Evolutionary conservation across 306 rosid species (phyloP), one percentile per base, ranked within the genome.

Genomic region (Malus sieversii): DNA sequence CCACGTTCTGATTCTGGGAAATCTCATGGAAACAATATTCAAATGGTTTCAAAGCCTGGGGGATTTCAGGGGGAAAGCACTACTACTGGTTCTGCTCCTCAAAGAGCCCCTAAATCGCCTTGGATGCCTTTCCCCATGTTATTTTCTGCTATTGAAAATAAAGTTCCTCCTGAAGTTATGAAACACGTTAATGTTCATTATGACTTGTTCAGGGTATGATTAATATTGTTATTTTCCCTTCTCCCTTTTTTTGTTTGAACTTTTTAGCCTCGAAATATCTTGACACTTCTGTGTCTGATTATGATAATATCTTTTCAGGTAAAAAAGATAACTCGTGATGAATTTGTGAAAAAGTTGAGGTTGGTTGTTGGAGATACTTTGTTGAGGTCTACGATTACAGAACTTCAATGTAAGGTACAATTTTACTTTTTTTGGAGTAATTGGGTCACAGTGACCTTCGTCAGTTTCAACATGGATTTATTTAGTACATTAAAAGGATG

Each of bases 101-200:
- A 61, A 72, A 90, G 72, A 82, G 52, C 75, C 75, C 98, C 96
- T 8, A 85, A 73, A 75, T 93, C 97, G 29, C 94, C 98, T 16
- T 91, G 93, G 92, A 84, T 93, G 88, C 94, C 97, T 78, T 85
- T 93, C 75, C 84, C 94, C 33, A 74, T 81, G 88, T 82, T 93
- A 75, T 86, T 94, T 84, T 83, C 80, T 74, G 95, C 97, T 55
- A 87, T 94, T 72, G 81, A 78, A 64, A 71, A 65, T 29, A 76
- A 65, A 80, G 89, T 92, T 82, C 67, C 88, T 84, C 67, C 89
- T 44, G 53, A 71, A 44, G 70, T 57, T 57, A 86, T 86, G 97
- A 82, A 70, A 44, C 70, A 61, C 42, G 73, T 94, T 77, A 82
- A 72, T 48, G 42, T 13, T 25, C 82, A 90, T 82, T 91, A 88